Percentiles rank a stretch among this genome's conserved stretches.
Evolutionary conservation across 768 basidiomycete species (phyloP).

Genomic region (Mycena crocata): DNA sequence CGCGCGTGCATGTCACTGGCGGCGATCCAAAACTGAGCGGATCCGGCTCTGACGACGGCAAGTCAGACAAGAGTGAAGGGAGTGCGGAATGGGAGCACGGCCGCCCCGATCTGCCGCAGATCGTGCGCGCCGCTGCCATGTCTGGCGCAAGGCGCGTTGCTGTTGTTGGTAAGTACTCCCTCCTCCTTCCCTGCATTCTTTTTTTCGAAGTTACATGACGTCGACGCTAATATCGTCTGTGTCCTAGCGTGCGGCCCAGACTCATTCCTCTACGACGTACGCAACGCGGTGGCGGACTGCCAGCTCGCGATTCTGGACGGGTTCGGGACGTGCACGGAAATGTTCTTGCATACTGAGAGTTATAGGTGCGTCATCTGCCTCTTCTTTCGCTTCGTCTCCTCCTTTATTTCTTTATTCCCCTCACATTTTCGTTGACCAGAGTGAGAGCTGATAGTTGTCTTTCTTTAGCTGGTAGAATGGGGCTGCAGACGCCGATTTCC

Average conservation of each 20-base stretch:
- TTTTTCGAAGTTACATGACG: neutral
- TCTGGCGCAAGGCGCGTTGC: neutral
- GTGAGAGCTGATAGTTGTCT: too few relatives aligned
- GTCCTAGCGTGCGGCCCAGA: conserved; percentile 47
- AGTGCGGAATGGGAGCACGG: neutral
- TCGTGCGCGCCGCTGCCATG: neutral
- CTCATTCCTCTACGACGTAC: conserved; percentile 43
- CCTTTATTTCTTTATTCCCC: too few relatives aligned
- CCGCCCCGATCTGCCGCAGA: neutral
- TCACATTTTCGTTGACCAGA: too few relatives aligned
- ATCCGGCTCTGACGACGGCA: neutral
- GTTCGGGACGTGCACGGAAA: conserved; percentile 38
- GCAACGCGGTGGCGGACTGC: conserved; percentile 44
- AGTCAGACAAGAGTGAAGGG: neutral
- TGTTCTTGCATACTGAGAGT: conserved; percentile 47
- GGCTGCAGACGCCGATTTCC: too few relatives aligned
- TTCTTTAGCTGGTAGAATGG: too few relatives aligned
- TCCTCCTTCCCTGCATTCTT: too few relatives aligned
- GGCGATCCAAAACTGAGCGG: neutral
- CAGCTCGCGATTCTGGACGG: conserved; percentile 45
- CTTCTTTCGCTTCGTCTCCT: too few relatives aligned
- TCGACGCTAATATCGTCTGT: too few relatives aligned
- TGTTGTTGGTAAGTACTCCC: neutral
- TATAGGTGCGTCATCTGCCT: conserved; percentile 37
- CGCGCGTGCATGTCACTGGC: neutral